Evolutionary conservation across 805 yeast genomes (phyloP).

Genomic region (Saccharomycopsis malanga): DNA sequence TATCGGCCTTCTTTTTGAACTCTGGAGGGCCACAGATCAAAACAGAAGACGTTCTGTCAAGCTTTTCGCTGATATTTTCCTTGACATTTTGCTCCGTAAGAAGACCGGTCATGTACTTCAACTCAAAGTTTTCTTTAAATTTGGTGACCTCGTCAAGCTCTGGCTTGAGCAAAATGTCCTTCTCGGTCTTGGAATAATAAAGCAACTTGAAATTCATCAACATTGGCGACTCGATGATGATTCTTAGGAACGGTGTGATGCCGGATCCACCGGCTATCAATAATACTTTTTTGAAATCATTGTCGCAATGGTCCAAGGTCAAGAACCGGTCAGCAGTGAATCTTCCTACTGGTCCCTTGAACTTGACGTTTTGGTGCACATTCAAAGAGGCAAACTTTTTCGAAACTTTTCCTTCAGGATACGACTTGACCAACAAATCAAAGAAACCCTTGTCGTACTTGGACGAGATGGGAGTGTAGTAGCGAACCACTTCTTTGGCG

Average conservation of each 20-base stretch:
- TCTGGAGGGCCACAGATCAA: constrained; percentile 71
- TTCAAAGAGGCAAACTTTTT: constrained; percentile 55
- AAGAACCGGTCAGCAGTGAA: constrained; percentile 41
- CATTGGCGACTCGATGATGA: constrained; percentile 61
- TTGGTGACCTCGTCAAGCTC: constrained; percentile 66
- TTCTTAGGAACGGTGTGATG: constrained; percentile 83
- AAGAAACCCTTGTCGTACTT: constrained; percentile 65
- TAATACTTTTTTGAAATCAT: constrained; percentile 56
- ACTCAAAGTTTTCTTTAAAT: constrained; percentile 55
- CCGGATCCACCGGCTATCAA: constrained; percentile 86
- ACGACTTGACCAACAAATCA: constrained; percentile 71
- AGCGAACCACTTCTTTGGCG: constrained; percentile 40
- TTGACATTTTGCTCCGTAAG: constrained; percentile 42
- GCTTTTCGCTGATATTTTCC: constrained; percentile 4
- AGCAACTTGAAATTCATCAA: constrained; percentile 57
- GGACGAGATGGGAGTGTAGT: constrained; percentile 72
- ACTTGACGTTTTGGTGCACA: constrained; percentile 60
- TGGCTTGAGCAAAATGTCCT: constrained; percentile 63
- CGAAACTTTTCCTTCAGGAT: constrained; percentile 64
- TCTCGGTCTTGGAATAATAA: constrained; percentile 69
- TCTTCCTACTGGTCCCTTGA: constrained; percentile 76
- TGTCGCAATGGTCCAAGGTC: constrained; percentile 28
- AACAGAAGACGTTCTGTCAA: constrained; percentile 40
- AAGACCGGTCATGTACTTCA: constrained; percentile 55
- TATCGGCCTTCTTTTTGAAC: constrained; percentile 49